Evolutionary conservation across 805 yeast species (phyloP), one percentile per base, ranked within the genome.

Genomic region (Saitoella complicata): DNA sequence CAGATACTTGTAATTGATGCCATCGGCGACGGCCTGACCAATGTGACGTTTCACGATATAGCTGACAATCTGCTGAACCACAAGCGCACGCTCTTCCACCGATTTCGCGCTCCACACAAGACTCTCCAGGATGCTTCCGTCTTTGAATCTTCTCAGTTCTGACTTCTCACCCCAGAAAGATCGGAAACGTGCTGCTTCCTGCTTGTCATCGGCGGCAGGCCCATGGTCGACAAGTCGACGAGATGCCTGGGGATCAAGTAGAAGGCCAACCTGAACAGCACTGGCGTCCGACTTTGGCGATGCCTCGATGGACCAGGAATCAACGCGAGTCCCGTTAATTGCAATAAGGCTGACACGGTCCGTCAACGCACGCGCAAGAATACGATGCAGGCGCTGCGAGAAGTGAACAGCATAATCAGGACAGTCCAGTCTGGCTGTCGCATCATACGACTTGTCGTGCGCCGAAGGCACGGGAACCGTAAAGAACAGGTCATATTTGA

Each of bases 151-250:
- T 67, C 99, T 76, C 45, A 91, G 68, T 9, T 91, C 83, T 0
- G 94, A 76, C 51, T 75, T 79, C 7, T 72, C 57, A 7, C 96
- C 96, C 99, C 99, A 91, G 57, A 91, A 87, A 5, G 73, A 64
- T 52, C 81, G 74, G 65, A 91, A 91, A 45, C 71, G 68, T 5
- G 72, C 65, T n/a, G 78, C 73, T 31, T 64, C 74, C 10, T 70
- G 76, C 30, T 75, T 80, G 37, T 73, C 73, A 9, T 67, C 67
- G 50, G 78, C 75, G 36, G 67, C 63, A 7, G 97, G 96, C 1
- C 96, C 96, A 55, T 76, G 83, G 1, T 94, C 83, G 1, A 91
- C 84, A 39, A 83, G 63, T 61, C 78, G 81, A 53, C 86, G 95
- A 49, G 80, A 69, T 55, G 80, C 84, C 6, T 70, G 72, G 5